Evolutionary conservation across 2,329 filamentous ascomycete species (phyloP), one percentile per base, ranked within the genome.

Genomic region (Acrocalymma vagum): DNA sequence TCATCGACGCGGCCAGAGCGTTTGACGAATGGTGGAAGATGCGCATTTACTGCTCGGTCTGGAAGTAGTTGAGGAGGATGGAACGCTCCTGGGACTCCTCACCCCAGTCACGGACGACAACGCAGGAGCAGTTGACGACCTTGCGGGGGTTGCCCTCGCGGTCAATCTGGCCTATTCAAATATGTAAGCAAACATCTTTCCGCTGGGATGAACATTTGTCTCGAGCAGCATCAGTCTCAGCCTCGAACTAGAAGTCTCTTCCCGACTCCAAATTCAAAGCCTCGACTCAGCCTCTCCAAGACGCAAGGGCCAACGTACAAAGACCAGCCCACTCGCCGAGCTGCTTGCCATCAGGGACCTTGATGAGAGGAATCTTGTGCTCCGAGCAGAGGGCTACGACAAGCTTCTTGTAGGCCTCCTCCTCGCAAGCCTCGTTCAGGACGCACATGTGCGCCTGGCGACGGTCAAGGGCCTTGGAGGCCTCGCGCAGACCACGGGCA

Each of bases 401-500:
- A 62, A 99, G 86, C 88, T 99, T 99, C 91, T 99, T 99, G 86
- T 99, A 99, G 63, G 94, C 93, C 80, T 99, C 94, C 86, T 99
- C 94, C 83, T 99, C 94, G 84, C 94, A 99, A 63, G 88, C 87
- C 86, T 99, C 94, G 86, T 99, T 99, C 70, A 99, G 87, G 65
- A 99, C 94, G 78, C 94, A 99, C 92, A 99, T 97, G 83, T 99
- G 94, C 49, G 94, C 94, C 82, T 99, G 90, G 73, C 94, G 91
- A 73, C 94, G 87, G 80, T 99, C 94, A 71, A 99, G 90, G 58
- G 94, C 93, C 85, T 99, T 99, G 82, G 88, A 91, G 60, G 94
- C 94, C 82, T 99, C 94, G 67, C 94, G 92, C 70, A 99, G 90
- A 80, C 94, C 94, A 69, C 94, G 92, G 74, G 94, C 94, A 67